Evolutionary conservation across 1,284 basidiomycete species (phyloP).

Genomic region (Farysia itapuensis): DNA sequence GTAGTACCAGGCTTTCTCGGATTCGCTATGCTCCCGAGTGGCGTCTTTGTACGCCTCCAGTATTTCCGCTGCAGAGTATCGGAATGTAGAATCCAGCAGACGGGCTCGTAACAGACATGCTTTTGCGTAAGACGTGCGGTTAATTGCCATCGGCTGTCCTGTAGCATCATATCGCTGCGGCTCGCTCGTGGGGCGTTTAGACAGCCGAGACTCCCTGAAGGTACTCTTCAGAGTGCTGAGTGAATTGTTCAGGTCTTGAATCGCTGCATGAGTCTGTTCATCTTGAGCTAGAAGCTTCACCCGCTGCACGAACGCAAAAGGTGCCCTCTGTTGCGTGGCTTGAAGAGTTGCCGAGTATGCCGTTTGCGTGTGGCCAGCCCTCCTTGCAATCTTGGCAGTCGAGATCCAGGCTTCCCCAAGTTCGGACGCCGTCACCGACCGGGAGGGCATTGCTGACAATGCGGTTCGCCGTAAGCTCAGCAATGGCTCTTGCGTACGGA

Average conservation of each 20-base stretch:
- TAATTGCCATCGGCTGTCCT: conserved; percentile 13
- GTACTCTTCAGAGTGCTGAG: conserved; percentile 61
- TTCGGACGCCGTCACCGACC: conserved; percentile 56
- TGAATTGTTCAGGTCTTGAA: conserved; percentile 84
- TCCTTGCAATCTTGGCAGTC: conserved; percentile 91
- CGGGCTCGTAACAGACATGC: conserved; percentile 83
- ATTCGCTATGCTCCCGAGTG: conserved; percentile 64
- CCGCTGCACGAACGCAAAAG: conserved; percentile 85
- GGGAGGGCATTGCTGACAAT: conserved; percentile 64
- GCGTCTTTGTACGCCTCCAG: conserved; percentile 54
- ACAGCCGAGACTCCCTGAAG: conserved; percentile 28
- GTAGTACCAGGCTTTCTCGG: conserved; percentile 63
- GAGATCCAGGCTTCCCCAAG: conserved; percentile 71
- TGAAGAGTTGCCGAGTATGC: conserved; percentile 95
- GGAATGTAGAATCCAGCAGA: conserved; percentile 88
- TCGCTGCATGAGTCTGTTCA: conserved; percentile 80
- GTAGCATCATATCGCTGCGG: conserved; percentile 13
- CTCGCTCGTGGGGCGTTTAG: conserved; percentile 11
- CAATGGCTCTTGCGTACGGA: conserved; percentile 86
- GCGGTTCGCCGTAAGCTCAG: conserved; percentile 86
- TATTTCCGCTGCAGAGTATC: conserved; percentile 72
- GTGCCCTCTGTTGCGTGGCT: conserved; percentile 74
- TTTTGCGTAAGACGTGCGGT: conserved; percentile 62
- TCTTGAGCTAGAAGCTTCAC: conserved; percentile 80
- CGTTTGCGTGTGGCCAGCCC: conserved; percentile 92